Base-by-base conservation (phyloP, 257 asterid genomes). In the Mitragyna speciosa region DNA sequence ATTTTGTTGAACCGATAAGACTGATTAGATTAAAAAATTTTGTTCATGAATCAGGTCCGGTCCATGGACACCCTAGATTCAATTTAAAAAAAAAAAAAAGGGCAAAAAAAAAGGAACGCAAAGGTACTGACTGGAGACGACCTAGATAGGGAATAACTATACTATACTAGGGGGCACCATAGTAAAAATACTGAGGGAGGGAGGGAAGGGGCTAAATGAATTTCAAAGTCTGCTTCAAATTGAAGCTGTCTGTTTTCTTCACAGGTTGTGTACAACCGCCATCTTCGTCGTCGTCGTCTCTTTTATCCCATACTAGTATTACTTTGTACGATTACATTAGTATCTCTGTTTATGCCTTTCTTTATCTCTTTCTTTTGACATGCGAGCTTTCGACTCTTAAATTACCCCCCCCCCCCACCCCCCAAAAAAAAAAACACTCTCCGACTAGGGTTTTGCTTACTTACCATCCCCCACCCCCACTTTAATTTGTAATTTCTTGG, bases 221-320 rank as follows among this genome's bases (percentile, higher is more conserved):
- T 74, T 83, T 81, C 80, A 78, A 84, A 81, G 82, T 81, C 83
- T 85, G 87, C 87, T 84, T 84, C 83, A 82, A 78, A 15, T 79
- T 82, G 83, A 84, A 84, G 87, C 87, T 84, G 85, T 81, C 77
- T 78, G 78, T 36, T 36, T 36, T 36, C n/a, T n/a, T n/a, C n/a
- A n/a, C n/a, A n/a, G n/a, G n/a, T n/a, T n/a, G n/a, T n/a, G n/a
- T n/a, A n/a, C n/a, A n/a, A n/a, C n/a, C n/a, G n/a, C n/a, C n/a
- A n/a, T n/a, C n/a, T n/a, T 69, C 76, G 77, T 68, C 63, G 28
- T 59, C 45, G 6, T 64, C 1, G 39, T 2, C 4, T 36, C 39
- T 36, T 36, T 36, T 36, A 36, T 36, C 39, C 4, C 2, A 1
- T 36, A 36, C 39, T 36, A n/a, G n/a, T 36, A 36, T 2, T 36